These are phyloP conservation scores for Helotiales sp. DNA, from an alignment of 2,329 filamentous ascomycete genomes.

Conservation along the genomic window DNA sequence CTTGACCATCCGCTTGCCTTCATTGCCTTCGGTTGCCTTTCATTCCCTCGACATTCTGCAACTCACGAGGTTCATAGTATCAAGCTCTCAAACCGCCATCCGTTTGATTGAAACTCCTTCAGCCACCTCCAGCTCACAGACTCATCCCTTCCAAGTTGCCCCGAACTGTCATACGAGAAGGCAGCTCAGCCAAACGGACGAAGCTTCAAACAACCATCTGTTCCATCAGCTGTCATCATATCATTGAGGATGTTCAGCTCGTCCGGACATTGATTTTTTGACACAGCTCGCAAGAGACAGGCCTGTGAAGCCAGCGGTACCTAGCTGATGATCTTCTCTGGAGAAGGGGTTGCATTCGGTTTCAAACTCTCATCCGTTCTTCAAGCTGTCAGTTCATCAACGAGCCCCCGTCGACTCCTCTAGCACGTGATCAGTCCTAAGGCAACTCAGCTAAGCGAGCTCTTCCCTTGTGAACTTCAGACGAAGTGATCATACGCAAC, in stretches of 20 bases:
- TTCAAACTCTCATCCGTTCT: not conserved
- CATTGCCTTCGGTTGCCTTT: not conserved
- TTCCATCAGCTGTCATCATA: not conserved
- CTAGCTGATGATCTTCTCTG: no score
- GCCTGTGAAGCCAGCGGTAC: no score
- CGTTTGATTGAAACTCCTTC: not conserved
- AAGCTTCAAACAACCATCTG: not conserved
- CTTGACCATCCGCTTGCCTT: not conserved
- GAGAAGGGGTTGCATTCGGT: not conserved
- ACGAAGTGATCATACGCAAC: constrained; percentile 2
- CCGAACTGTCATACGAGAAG: not conserved
- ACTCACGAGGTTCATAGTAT: not conserved
- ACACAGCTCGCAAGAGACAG: not conserved
- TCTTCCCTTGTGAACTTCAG: constrained; percentile 13
- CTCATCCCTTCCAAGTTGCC: not conserved
- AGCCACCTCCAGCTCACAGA: not conserved
- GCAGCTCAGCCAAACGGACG: not conserved
- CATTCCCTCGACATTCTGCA: no score
- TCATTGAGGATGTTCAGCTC: not conserved
- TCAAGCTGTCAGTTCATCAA: not conserved
- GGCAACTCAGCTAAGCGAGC: not conserved
- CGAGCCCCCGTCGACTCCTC: no score
- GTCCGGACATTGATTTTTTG: not conserved
- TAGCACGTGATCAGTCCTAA: not conserved
- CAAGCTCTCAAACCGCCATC: not conserved